Base-by-base conservation (phyloP, 2,329 filamentous ascomycete species). In the Tolypocladium guangdongense region DNA sequence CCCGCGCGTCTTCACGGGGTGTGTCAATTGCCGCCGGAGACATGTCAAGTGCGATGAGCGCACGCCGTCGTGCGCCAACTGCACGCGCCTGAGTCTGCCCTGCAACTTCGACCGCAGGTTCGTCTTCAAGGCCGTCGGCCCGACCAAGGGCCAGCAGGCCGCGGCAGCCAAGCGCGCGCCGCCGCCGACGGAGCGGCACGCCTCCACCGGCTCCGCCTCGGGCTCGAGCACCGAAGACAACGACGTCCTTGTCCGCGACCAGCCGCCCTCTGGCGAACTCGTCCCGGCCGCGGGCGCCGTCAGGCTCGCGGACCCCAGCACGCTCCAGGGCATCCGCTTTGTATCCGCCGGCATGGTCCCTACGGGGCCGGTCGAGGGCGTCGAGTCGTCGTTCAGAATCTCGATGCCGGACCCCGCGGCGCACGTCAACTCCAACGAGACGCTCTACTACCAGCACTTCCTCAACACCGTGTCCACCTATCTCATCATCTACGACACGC, bases 391-490 rank as follows among this genome's bases (percentile, higher is more conserved):
- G 24, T 49, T 55, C 22, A 22, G 24, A 22, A 12, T 49, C 14
- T 16, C 45, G 5, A 38, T 39, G n/a, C 18, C 53, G 14, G 50
- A 50, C 32, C 50, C 50, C 32, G 46, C 38, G 7, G 36, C 53
- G 20, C 48, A 20, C 36, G 18, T 53, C 20, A 39, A 41, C 36
- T 36, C 32, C 43, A 43, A 46, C 45, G 55, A 66, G 2, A 61
- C 62, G 4, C 63, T 70, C 55, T 71, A 71, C 57, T 70, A 66
- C 11, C 54, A 56, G 18, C 55, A 64, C 38, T 56, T 73, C 46
- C 71, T 72, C 43, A 52, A 72, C n/a, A 69, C 66, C 4, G 60
- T 74, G 27, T 73, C 71, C 1, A 67, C 68, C 1, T 73, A 72
- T 47, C 64, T 73, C 60, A 69, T 76, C 41, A 68, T 76, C 39